These are phyloP conservation scores for Thielaviopsis euricoi DNA, from an alignment of 2,329 filamentous ascomycete species.

Conservation along the genomic window DNA sequence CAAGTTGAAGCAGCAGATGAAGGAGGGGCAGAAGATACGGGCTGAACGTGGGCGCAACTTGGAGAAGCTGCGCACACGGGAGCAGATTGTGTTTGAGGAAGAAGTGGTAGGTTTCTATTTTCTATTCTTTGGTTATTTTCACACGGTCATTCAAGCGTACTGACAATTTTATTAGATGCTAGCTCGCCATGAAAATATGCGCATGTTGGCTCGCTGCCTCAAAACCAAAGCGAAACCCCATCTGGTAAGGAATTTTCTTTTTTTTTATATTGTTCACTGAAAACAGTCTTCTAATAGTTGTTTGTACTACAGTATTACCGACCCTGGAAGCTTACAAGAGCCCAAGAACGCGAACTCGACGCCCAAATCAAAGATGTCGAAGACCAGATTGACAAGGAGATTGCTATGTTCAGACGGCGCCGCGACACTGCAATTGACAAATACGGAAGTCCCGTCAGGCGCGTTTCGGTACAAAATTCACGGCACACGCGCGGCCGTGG, in stretches of 20 bases:
- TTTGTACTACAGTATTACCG: constrained; percentile 52
- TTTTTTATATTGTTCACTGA: too few species aligned
- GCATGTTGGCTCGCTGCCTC: constrained; percentile 56
- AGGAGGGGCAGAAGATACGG: constrained; percentile 52
- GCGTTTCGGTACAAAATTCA: background rate
- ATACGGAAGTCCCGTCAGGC: constrained; percentile 14
- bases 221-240: constrained; percentile 54
- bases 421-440: constrained; percentile 24
- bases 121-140: too few species aligned
- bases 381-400: constrained; percentile 45
- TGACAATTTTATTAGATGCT: constrained; percentile 41
- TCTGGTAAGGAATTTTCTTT: constrained; percentile 45
- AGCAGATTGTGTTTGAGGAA: constrained; percentile 62
- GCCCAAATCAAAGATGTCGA: constrained; percentile 53
- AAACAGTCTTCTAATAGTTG: too few species aligned
- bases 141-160: constrained; percentile 11
- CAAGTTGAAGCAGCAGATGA: constrained; percentile 54
- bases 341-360: constrained; percentile 55
- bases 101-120: constrained; percentile 43
- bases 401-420: constrained; percentile 40
- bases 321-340: constrained; percentile 57
- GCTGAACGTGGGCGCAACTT: constrained; percentile 49
- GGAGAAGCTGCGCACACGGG: constrained; percentile 40
- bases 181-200: constrained; percentile 54
- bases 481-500: background rate